Evolutionary conservation across 192 early-diverging fungal species (phyloP), one percentile per base, ranked within the genome.

Genomic region (Kickxella alabastrina): DNA sequence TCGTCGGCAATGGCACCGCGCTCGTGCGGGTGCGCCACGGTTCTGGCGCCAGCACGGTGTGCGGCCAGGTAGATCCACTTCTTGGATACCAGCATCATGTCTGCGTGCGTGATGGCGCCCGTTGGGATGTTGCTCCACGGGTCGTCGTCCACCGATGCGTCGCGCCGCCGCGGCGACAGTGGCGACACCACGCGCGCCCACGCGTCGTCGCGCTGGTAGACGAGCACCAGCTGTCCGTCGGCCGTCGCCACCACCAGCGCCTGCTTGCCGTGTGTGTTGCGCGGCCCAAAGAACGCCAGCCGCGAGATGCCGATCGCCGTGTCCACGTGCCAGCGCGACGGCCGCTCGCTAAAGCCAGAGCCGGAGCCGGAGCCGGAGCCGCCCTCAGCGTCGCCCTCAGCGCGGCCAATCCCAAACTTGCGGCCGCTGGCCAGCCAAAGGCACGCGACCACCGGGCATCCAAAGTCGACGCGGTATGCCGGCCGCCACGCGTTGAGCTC

Each of bases 51-150:
- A 0, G 72, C 72, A 5, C 72, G 65, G 44, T 75, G 72, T 0
- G 47, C 53, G 2, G 72, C 49, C 28, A 75, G 40, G 41, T 68
- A 75, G 29, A 75, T 75, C 72, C 72, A 75, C 31, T 75, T 75
- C 45, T 68, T 75, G 6, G 72, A 75, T 18, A 75, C 61, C 7
- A 75, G 61, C 72, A 68, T 68, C 72, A 75, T 75, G 54, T 75
- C 72, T 18, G 65, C 72, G 35, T 75, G 72, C 8, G 65, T 68
- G 31, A 75, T 75, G 15, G 36, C 50, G n/a, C 69, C 69, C 45
- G 57, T 51, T 27, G 69, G 69, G 10, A 73, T 65, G 42, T 65
- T 65, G 42, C 68, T 59, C 68, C 68, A 71, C n/a, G 68, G 68
- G 38, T 63, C 52, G 34, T 55, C 61, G 6, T 37, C 36, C 28